Percentiles rank a stretch among this genome's conserved stretches.
Conservation (phyloP, 2,329 filamentous ascomycete species). For the Aureobasidium sp. region DNA sequence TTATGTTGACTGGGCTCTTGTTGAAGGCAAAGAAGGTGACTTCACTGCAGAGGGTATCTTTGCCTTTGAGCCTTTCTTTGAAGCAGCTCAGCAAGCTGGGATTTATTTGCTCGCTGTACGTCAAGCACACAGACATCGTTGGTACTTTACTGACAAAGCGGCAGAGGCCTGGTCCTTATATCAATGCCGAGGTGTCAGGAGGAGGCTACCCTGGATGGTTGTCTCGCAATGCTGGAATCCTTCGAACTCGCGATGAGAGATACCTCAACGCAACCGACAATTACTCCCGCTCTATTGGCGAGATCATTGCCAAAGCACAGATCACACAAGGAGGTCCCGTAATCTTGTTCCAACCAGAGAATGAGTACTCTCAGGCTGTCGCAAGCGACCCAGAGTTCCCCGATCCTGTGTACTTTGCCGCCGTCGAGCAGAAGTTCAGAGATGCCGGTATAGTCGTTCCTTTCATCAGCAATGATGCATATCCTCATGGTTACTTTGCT, state of each 20-base stretch:
- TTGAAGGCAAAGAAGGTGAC: constrained; percentile 65
- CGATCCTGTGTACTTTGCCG: constrained; percentile 61
- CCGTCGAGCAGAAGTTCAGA: constrained; percentile 61
- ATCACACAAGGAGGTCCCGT: constrained; percentile 78
- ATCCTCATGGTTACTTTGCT: constrained; percentile 53
- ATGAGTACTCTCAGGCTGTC: constrained; percentile 49
- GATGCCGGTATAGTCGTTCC: constrained; percentile 53
- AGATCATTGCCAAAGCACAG: constrained; percentile 64
- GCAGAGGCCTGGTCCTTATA: constrained; percentile 57
- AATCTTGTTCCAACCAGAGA: constrained; percentile 73
- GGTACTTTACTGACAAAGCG: neutral
- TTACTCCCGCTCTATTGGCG: constrained; percentile 40
- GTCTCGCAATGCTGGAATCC: constrained; percentile 56
- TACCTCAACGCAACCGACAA: constrained; percentile 62
- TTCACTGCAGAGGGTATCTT: constrained; percentile 68
- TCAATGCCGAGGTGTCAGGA: constrained; percentile 70
- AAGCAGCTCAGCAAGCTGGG: constrained; percentile 64
- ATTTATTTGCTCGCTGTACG: constrained; percentile 63
- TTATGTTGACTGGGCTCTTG: constrained; percentile 70
- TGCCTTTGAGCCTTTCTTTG: constrained; percentile 66
- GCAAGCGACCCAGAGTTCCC: neutral
- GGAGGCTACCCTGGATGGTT: constrained; percentile 80
- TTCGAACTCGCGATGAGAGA: constrained; percentile 56
- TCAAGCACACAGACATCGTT: constrained; percentile 18
- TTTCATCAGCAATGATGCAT: constrained; percentile 57